A percentile compares a stretch with the other conserved stretches of the same genome.
Evolutionary conservation across 176 grass and related monocot genomes (phyloP).

Genomic region (Rhynchospora breviuscula): DNA sequence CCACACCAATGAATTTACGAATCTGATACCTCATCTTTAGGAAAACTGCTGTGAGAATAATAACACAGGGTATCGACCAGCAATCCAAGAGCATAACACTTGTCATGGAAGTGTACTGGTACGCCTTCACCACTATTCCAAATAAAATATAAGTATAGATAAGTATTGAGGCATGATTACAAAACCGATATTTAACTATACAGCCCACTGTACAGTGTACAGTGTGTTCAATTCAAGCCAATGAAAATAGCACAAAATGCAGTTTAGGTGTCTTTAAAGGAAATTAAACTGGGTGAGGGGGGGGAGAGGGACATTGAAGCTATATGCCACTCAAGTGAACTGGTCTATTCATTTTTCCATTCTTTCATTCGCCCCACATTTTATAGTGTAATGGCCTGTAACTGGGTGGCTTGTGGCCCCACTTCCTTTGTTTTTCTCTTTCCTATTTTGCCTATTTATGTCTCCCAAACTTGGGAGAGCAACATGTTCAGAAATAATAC

Average conservation of each 20-base stretch:
- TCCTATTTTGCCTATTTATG: background rate
- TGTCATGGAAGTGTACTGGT: slow-evolving; percentile 59
- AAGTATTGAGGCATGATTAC: background rate
- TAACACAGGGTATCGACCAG: slow-evolving; percentile 61
- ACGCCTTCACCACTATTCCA: slow-evolving; percentile 55
- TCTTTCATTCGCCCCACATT: background rate
- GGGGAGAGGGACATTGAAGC: background rate
- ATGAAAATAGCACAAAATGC: background rate
- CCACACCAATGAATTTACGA: slow-evolving; percentile 42
- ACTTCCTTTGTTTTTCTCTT: background rate
- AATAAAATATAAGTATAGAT: background rate
- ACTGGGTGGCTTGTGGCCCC: background rate
- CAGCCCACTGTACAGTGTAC: background rate
- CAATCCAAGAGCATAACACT: slow-evolving; percentile 73
- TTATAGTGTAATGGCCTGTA: background rate
- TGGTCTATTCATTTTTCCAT: background rate
- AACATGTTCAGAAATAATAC: no score
- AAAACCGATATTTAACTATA: background rate
- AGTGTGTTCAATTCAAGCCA: background rate
- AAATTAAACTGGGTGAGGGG: background rate
- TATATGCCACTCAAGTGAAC: background rate
- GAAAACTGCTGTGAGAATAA: slow-evolving; percentile 56
- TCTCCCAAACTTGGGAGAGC: background rate
- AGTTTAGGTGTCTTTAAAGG: background rate
- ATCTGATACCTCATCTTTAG: slow-evolving; percentile 56